Evolutionary conservation across 2,329 filamentous ascomycete species (phyloP), one percentile per base, ranked within the genome.

Genomic region (Diplodia corticola): DNA sequence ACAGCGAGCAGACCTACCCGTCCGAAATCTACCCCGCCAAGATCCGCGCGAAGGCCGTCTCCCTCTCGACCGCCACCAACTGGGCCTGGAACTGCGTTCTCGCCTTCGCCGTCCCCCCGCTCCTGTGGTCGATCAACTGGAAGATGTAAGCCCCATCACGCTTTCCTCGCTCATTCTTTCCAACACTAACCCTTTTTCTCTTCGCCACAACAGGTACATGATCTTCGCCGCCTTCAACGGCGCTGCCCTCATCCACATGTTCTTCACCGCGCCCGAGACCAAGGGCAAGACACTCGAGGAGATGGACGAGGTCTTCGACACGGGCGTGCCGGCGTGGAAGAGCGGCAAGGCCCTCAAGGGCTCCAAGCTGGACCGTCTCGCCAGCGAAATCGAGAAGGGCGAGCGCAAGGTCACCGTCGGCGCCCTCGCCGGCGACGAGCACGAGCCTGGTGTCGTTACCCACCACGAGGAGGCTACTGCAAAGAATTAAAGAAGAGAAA

Each of bases 31-130:
- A 70, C 63, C 71, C 71, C 2, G 68, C 66, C 12, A 69, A 66
- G 60, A 74, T 78, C 54, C 73, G 77, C 3, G 74, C 76, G 33
- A 79, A 77, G 65, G 75, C 74, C 10, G 75, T 79, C 28, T 75
- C 75, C 10, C 67, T 79, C 10, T 70, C 77, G 1, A 80, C 76
- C 2, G 73, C 74, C n/a, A 73, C 72, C 53, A 78, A 79, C 68
- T 79, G 78, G 76, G 67, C 71, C 2, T 76, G 72, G 57, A 79
- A 79, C 68, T 76, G 70, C 60, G 68, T 70, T 5, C 67, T 78
- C n/a, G 50, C 50, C 83, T 93, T 92, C 75, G 90, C 90, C 17
- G 73, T 74, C 1, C 76, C 83, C 0, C 70, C 73, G 10, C 71
- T 69, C 9, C 71, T 75, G 20, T 66, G 71, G n/a, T 70, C 71